Evolutionary conservation across 129 eudicot genomes (phyloP), one percentile per base, ranked within the genome.

Genomic region (Saussurea involucrata): DNA sequence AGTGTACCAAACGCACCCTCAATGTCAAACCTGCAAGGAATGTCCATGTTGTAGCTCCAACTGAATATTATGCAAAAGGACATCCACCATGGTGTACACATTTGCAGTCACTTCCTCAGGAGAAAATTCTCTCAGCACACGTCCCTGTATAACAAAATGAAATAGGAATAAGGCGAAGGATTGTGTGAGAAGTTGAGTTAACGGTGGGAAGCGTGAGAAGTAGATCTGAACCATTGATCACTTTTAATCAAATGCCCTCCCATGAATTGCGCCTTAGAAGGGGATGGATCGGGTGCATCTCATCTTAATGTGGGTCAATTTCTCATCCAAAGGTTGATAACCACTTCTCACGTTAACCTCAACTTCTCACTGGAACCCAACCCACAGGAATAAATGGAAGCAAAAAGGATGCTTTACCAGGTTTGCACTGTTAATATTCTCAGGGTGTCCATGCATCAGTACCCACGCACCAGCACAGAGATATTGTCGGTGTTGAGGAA

Each of bases 401-500:
- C 37, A 5, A 53, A 22, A 32, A 63, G 11, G 17, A 3, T 44
- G 20, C 25, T 81, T 89, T 87, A 93, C 98, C 76, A 95, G 94
- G 79, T 89, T 90, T 46, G 92, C 81, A 36, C 89, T 87, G 78
- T 91, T 95, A 31, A 95, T 95, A 82, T 85, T 95, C 80, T 95
- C 98, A 29, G 94, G 90, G 71, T 91, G 96, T 13, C 92, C 90
- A 69, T 84, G 90, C 98, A 95, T 91, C 79, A 91, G 84, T 74
- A 89, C 87, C 98, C 98, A 95, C 49, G 98, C 97, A 63, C 98
- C 97, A 85, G 96, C 96, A 84, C 98, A 95, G 42, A 95, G 90
- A 74, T 89, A 91, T 28, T 88, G 87, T 18, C 97, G 96, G 67
- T 95, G 98, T 73, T 87, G 83, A 46, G 89, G 90, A 77, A 91